Evolutionary conservation across 331 rosid genomes (phyloP).

Genomic region (Quercus lobata): DNA sequence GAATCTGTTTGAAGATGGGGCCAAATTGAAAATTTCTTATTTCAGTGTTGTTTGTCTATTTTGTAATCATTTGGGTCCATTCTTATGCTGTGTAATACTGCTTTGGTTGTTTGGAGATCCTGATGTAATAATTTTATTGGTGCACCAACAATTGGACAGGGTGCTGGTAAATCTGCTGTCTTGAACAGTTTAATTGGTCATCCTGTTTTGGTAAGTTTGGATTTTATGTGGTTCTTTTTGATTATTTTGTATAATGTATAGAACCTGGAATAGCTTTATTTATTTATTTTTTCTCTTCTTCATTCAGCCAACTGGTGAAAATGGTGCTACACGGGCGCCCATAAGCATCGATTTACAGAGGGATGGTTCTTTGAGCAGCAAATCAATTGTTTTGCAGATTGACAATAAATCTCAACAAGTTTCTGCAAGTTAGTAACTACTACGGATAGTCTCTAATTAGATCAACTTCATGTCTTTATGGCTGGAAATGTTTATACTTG

Average conservation of each 20-base stretch:
- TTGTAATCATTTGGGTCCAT: neutral
- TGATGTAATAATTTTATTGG: neutral
- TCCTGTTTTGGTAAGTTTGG: slow-evolving; percentile 79
- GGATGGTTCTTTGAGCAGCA: slow-evolving; percentile 77
- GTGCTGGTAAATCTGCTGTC: slow-evolving; percentile 91
- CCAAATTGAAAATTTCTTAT: neutral
- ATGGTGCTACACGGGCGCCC: slow-evolving; percentile 98
- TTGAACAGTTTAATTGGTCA: slow-evolving; percentile 93
- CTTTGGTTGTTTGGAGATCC: neutral
- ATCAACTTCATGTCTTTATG: neutral
- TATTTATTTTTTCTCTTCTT: neutral
- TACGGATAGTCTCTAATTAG: neutral
- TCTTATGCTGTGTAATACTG: neutral
- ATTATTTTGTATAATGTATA: neutral
- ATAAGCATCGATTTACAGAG: slow-evolving; percentile 79
- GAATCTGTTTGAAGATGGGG: neutral
- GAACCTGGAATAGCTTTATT: neutral
- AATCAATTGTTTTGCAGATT: slow-evolving; percentile 78
- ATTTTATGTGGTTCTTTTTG: neutral
- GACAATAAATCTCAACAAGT: slow-evolving; percentile 92
- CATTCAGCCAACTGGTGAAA: slow-evolving; percentile 91
- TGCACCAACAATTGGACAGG: slow-evolving; percentile 40
- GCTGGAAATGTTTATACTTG: neutral
- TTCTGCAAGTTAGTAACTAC: slow-evolving; percentile 68
- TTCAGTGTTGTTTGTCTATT: neutral